phyloP scores from a whole-genome alignment of 768 basidiomycete genomes.

The Xerocomellus amylosporus region DNA sequence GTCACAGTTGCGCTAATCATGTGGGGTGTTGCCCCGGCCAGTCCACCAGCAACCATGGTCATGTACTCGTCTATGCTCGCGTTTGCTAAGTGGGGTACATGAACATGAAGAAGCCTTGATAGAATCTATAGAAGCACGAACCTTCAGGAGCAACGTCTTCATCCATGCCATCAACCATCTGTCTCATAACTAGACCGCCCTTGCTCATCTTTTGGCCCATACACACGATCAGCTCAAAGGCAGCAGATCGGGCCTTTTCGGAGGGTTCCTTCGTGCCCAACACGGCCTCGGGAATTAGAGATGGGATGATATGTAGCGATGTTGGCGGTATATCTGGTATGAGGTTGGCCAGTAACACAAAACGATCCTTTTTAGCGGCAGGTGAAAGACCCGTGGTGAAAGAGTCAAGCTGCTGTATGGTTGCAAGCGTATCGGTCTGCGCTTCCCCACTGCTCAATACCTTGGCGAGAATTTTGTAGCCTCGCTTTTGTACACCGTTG shows the following conservation, averaged over 20 bases:
- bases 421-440: constrained; percentile 49
- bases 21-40: constrained; percentile 91
- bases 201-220: constrained; percentile 92
- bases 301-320: constrained; percentile 79
- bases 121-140: constrained; percentile 14
- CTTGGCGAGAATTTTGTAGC: constrained; percentile 82
- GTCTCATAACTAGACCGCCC: constrained; percentile 79
- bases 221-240: constrained; percentile 84
- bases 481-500: constrained; percentile 92
- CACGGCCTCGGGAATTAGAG: constrained; percentile 90
- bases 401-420: constrained; percentile 65
- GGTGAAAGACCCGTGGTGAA: constrained; percentile 63
- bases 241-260: constrained; percentile 83
- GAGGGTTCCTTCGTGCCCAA: constrained; percentile 97
- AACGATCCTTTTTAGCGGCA: constrained; percentile 94
- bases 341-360: constrained; percentile 67
- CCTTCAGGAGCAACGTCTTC: constrained; percentile 54
- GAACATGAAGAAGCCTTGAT: constrained; percentile 3
- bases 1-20: constrained; percentile 99
- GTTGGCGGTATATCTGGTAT: constrained; percentile 66
- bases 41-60: constrained; percentile 94
- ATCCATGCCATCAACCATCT: constrained; percentile 81
- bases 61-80: constrained; percentile 89
- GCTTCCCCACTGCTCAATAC: constrained; percentile 65
- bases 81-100: constrained; percentile 39